A percentile compares a stretch with the other conserved stretches of the same genome.
Evolutionary conservation across 2,329 filamentous ascomycete species (phyloP).

Genomic region (Zasmidium citrigriseum): DNA sequence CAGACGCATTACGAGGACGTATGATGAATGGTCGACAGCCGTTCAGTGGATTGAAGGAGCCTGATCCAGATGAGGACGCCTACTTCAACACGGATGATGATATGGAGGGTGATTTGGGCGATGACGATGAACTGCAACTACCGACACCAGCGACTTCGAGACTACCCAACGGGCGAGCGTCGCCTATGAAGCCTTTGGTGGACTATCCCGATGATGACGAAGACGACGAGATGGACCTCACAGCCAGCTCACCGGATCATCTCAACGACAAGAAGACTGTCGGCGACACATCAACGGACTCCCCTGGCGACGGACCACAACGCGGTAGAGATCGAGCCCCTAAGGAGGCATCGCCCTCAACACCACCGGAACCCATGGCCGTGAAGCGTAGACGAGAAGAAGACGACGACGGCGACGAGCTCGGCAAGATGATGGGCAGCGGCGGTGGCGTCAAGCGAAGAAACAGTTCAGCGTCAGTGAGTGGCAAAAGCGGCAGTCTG

Average conservation of each 20-base stretch:
- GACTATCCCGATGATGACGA: slow-evolving; percentile 94
- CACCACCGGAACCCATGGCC: slow-evolving; percentile 44
- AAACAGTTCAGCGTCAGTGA: slow-evolving; percentile 36
- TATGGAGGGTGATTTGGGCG: slow-evolving; percentile 65
- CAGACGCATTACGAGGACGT: slow-evolving; percentile 41
- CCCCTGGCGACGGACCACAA: slow-evolving; percentile 9
- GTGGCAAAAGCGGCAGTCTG: slow-evolving; percentile 23
- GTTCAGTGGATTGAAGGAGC: slow-evolving; percentile 72
- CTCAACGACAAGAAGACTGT: slow-evolving; percentile 33
- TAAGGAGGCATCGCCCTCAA: slow-evolving; percentile 32
- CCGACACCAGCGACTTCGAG: slow-evolving; percentile 25
- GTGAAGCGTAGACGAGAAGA: slow-evolving; percentile 92
- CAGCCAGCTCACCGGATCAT: slow-evolving; percentile 50
- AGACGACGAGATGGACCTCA: slow-evolving; percentile 59
- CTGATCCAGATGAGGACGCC: slow-evolving; percentile 84
- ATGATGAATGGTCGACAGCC: slow-evolving; percentile 58
- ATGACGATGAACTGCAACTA: slow-evolving; percentile 35
- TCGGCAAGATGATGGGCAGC: slow-evolving; percentile 71
- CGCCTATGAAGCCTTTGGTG: slow-evolving; percentile 73
- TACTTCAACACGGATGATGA: slow-evolving; percentile 93
- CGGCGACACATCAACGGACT: slow-evolving; percentile 26
- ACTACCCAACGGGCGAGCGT: slow-evolving; percentile 60
- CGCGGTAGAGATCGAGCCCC: slow-evolving; percentile 23
- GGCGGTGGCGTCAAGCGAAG: slow-evolving; percentile 47
- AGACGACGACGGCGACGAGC: slow-evolving; percentile 87